Evolutionary conservation across 495 filamentous ascomycete genomes (phyloP).

Genomic region (Neurospora tetraspora): DNA sequence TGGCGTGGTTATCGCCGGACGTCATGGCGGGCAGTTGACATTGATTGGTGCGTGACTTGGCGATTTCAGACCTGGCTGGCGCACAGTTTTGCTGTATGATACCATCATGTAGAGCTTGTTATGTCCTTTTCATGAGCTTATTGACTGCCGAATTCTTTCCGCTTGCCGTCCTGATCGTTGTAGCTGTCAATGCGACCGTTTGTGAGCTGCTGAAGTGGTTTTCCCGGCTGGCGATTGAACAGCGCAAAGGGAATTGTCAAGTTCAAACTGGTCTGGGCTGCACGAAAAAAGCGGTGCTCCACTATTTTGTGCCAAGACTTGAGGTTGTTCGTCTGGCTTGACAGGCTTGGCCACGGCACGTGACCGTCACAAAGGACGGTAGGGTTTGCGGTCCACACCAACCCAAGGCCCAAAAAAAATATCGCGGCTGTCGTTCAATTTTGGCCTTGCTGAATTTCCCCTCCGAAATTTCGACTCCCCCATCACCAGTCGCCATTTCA

Average conservation of each 20-base stretch:
- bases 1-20: neutral
- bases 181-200: neutral
- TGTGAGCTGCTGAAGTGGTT: neutral
- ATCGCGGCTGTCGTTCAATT: slow-evolving; percentile 22
- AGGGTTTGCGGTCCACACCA: slow-evolving; percentile 31
- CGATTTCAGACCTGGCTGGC: neutral
- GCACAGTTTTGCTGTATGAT: neutral
- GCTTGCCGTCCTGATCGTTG: neutral
- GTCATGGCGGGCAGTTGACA: neutral
- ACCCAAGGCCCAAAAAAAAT: slow-evolving; percentile 16
- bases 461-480: slow-evolving; percentile 27
- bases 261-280: neutral
- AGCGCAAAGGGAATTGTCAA: neutral
- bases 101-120: neutral
- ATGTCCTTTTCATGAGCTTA: neutral
- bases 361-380: slow-evolving; percentile 20
- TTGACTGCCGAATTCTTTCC: neutral
- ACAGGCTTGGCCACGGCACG: slow-evolving; percentile 9
- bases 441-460: slow-evolving; percentile 15
- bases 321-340: neutral
- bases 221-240: neutral
- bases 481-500: slow-evolving; percentile 24
- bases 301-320: neutral
- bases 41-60: neutral
- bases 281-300: neutral